Evolutionary conservation across 176 grass and related monocot species (phyloP), one percentile per base, ranked within the genome.

Genomic region (Eragrostis curvula): DNA sequence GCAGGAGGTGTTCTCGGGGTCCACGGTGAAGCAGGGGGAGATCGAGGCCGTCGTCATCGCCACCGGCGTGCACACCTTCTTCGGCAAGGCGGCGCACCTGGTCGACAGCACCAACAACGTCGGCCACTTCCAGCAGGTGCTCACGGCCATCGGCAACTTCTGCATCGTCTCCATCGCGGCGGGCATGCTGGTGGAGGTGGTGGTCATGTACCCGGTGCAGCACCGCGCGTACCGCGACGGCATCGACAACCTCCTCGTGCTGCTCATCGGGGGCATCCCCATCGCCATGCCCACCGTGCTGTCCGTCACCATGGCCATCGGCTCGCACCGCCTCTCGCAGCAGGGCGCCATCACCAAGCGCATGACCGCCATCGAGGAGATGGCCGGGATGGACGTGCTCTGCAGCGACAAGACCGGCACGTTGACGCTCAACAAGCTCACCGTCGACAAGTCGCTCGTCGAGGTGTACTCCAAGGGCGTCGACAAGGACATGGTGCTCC

Each of bases 71-170:
- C 91, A 92, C 82, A 97, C 94, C 56, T 97, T 97, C 82, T 97
- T 97, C 65, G 94, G 94, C 91, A 97, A 97, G 85, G 91, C 94
- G 0, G 94, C 94, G 80, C 94, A 97, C 89, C 89, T 97, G 25
- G 94, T 97, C 40, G 94, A 97, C 71, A 97, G 94, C 89, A 97
- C 94, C 79, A 97, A 97, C 89, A 92, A 97, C 32, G 91, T 94
- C 1, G 91, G 94, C 0, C 94, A 97, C 72, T 97, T 97, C 87
- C 94, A 97, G 83, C 81, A 85, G 79, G 94, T 97, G 58, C 89
- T 97, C 45, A 94, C 91, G 8, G 89, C 94, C 85, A 97, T 97
- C 59, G 94, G 94, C 27, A 97, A 97, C 85, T 97, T 97, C 85
- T 94, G 91, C 82, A 97, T 97, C 74, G 84, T 90, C 71, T 97